A percentile compares a stretch with the other conserved stretches of the same genome.
phyloP scores from a whole-genome alignment of 73 alveolate species.

The Effrenium voratum region DNA sequence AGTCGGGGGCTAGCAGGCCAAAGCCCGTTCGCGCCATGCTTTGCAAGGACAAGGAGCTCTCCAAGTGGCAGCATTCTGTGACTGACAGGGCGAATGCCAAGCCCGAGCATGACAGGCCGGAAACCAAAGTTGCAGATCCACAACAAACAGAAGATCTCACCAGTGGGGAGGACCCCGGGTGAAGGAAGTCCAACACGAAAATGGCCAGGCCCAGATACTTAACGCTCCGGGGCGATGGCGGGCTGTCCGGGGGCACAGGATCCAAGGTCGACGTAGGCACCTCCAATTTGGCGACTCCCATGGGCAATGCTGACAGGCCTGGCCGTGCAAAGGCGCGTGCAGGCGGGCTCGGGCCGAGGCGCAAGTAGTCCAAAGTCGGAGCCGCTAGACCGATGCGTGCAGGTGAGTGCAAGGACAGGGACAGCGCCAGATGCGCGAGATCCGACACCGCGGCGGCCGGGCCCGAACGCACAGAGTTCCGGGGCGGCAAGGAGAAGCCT shows the following conservation, averaged over 20 bases:
- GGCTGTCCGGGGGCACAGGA: not conserved
- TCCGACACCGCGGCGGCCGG: not conserved
- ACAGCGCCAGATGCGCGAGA: not conserved
- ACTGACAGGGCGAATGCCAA: constrained; percentile 11
- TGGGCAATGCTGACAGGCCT: not conserved
- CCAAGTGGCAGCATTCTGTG: not conserved
- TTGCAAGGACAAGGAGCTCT: not conserved
- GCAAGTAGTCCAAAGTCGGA: not conserved
- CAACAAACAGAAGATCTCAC: not conserved
- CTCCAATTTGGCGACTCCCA: not conserved
- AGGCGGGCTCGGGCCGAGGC: not conserved
- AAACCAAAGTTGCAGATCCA: not conserved
- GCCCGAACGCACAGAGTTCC: not conserved
- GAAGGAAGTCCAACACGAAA: not conserved
- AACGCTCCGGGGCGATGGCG: not conserved
- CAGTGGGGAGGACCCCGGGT: not conserved
- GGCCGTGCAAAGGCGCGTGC: not conserved
- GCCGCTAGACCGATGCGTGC: not conserved
- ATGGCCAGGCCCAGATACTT: not conserved
- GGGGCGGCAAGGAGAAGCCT: not conserved
- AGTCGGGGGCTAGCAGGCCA: not conserved
- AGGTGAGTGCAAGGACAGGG: not conserved
- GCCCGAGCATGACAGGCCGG: not conserved
- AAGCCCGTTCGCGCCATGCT: not conserved
- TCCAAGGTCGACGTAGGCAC: not conserved